Evolutionary conservation across 179 eudicot genomes (phyloP), one percentile per base, ranked within the genome.

Genomic region (Actinidia arguta): DNA sequence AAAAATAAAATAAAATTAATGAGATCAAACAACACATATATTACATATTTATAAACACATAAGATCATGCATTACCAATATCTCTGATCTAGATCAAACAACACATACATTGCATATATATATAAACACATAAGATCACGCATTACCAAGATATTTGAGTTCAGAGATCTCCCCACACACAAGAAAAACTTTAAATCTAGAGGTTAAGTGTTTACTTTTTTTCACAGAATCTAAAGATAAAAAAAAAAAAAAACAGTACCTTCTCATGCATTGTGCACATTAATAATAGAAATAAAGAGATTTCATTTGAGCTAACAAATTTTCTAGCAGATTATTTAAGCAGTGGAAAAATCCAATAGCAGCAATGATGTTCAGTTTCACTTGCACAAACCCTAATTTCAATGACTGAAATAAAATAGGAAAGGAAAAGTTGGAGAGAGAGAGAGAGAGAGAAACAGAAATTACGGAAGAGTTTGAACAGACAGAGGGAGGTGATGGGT

Each of bases 401-500:
- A 22, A 22, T 77, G 68, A 14, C 46, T 44, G 39, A 47, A 77
- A 16, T 17, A 5, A 18, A 0, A 54, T 8, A 75, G 7, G 36
- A 22, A 46, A 44, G 42, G 0, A 71, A 22, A 58, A 9, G n/a
- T 3, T 55, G 46, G 39, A 73, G 58, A 17, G 50, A 69, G 63
- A 59, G 61, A 52, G 69, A 55, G 54, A 59, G 50, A 69, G 56
- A 36, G 66, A 62, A 73, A 75, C 85, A 79, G 8, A 83, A 82
- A 85, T 85, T 56, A 80, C 75, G 83, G 85, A 71, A 67, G 82
- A 70, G 79, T 44, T 55, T 36, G 54, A 64, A 71, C 67, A 67
- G 67, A 27, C 36, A 61, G n/a, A 1, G 39, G n/a, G n/a, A 50
- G 56, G 20, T 46, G 82, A 86, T 69, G 81, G 71, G 86, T 86